Evolutionary conservation across 2,329 filamentous ascomycete species (phyloP).

Genomic region (Alternaria sp.): DNA sequence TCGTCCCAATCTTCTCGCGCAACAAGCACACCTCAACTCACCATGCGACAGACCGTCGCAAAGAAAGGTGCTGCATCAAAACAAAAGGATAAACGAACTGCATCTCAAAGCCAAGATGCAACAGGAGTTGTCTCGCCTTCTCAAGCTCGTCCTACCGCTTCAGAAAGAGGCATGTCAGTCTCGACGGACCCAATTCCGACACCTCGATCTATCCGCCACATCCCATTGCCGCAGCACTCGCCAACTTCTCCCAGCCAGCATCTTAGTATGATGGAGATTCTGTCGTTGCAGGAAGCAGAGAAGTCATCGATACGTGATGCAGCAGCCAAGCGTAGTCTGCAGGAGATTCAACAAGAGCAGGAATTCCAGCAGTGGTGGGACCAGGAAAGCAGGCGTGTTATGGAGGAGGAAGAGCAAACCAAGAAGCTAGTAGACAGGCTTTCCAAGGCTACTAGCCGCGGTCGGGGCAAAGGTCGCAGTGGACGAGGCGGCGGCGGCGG

Average conservation of each 20-base stretch:
- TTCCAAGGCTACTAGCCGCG: constrained; percentile 32
- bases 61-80: constrained; percentile 41
- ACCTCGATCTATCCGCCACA: constrained; percentile 59
- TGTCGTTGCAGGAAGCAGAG: constrained; percentile 84
- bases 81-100: constrained; percentile 37
- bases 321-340: constrained; percentile 83
- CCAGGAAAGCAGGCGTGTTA: constrained; percentile 76
- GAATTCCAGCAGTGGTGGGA: constrained; percentile 98
- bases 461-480: constrained; percentile 40
- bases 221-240: constrained; percentile 63
- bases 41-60: constrained; percentile 67
- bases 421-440: constrained; percentile 47
- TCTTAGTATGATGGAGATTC: constrained; percentile 85
- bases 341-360: constrained; percentile 96
- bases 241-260: constrained; percentile 71
- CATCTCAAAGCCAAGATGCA: constrained; percentile 21
- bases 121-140: constrained; percentile 35
- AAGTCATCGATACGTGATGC: constrained; percentile 84
- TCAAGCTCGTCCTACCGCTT: constrained; percentile 35
- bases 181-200: constrained; percentile 47
- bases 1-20: constrained; percentile 28
- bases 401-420: constrained; percentile 64
- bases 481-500: background rate
- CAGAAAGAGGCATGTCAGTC: constrained; percentile 47
- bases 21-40: constrained; percentile 61